Percentiles rank a stretch among this genome's conserved stretches.
Conservation (phyloP, 179 eudicot species). For the Beta macrorhiza region DNA sequence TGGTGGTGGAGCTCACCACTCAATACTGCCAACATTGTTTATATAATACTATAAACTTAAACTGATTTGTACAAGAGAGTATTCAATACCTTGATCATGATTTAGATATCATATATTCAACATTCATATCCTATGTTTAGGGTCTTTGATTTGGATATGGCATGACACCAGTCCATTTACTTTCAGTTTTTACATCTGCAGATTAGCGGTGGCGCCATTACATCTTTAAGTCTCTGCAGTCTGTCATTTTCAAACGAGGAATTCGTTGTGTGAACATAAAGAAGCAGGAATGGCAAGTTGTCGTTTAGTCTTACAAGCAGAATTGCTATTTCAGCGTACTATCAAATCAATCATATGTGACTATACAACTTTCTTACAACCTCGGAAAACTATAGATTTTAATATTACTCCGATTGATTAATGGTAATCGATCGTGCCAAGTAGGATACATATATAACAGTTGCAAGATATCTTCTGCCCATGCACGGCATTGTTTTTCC, state of each 20-base stretch:
- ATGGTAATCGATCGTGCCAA: too few species aligned
- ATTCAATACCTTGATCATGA: neutral
- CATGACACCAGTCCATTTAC: neutral
- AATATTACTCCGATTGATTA: too few species aligned
- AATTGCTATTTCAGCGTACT: neutral
- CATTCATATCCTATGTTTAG: neutral
- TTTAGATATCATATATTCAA: neutral
- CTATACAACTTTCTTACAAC: neutral
- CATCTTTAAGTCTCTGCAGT: neutral
- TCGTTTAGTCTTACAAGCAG: neutral
- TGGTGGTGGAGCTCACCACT: neutral
- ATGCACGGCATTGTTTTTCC: too few species aligned
- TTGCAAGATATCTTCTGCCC: too few species aligned
- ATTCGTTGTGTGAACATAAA: neutral
- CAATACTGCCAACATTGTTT: neutral
- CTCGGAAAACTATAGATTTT: too few species aligned
- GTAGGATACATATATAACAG: too few species aligned
- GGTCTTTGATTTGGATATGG: neutral
- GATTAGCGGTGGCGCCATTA: neutral
- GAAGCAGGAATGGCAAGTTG: neutral
- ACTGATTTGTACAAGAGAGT: neutral
- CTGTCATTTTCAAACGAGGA: neutral
- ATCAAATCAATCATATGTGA: neutral
- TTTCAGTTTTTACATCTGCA: neutral
- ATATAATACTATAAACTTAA: neutral